Evolutionary conservation across 2,329 filamentous ascomycete species (phyloP).

Genomic region (Diaporthe sp.): DNA sequence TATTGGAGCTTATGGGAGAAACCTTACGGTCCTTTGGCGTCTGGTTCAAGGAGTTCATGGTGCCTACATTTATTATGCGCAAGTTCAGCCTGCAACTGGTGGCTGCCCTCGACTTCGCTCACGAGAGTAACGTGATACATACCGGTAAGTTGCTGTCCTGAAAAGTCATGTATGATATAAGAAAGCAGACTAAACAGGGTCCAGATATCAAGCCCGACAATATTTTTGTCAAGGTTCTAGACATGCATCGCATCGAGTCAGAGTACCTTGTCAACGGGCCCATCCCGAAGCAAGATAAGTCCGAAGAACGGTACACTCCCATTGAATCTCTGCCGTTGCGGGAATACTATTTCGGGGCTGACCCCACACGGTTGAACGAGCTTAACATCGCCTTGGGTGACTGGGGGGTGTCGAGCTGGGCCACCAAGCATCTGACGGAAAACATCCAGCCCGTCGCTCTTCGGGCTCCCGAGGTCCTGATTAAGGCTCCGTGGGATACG

Average conservation of each 20-base stretch:
- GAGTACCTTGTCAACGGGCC: constrained; percentile 29
- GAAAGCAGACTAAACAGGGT: neutral
- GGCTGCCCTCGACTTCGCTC: constrained; percentile 41
- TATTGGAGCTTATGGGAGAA: constrained; percentile 42
- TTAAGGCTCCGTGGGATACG: constrained; percentile 38
- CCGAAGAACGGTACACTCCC: neutral
- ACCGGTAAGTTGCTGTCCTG: constrained; percentile 26
- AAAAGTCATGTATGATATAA: neutral
- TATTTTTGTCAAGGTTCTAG: constrained; percentile 39
- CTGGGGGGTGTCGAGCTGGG: constrained; percentile 39
- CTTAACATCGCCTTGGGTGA: constrained; percentile 40
- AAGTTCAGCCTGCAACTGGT: constrained; percentile 39
- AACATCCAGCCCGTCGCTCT: constrained; percentile 41
- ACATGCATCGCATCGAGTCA: constrained; percentile 37
- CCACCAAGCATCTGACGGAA: constrained; percentile 35
- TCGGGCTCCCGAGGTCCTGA: constrained; percentile 41
- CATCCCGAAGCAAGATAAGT: constrained; percentile 9
- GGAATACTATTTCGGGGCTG: constrained; percentile 18
- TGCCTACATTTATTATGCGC: constrained; percentile 39
- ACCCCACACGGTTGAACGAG: neutral
- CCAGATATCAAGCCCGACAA: constrained; percentile 41
- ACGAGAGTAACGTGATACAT: constrained; percentile 39
- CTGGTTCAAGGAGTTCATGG: constrained; percentile 31
- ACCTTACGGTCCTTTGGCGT: constrained; percentile 34
- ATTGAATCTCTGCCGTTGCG: neutral